phyloP scores from a whole-genome alignment of 2,329 filamentous ascomycete genomes.

The Didymellaceae sp. region DNA sequence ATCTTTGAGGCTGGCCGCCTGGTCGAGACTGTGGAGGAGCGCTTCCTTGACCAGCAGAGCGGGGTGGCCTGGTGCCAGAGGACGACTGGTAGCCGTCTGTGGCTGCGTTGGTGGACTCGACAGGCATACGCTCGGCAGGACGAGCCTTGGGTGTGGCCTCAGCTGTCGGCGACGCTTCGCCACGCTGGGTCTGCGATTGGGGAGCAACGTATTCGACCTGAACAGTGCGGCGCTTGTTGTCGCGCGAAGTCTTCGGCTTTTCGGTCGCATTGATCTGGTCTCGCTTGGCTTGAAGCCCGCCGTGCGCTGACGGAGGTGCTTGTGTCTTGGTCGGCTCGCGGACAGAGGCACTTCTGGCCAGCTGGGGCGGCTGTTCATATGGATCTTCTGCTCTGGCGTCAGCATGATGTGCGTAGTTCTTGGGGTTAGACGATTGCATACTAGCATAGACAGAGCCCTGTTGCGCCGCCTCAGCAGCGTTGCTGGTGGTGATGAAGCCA shows the following conservation, averaged over 20 bases:
- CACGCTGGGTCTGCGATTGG: constrained; percentile 81
- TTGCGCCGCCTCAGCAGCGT: constrained; percentile 73
- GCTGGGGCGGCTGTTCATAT: constrained; percentile 65
- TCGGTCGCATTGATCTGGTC: constrained; percentile 73
- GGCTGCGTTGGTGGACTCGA: constrained; percentile 45
- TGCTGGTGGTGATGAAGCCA: constrained; percentile 94
- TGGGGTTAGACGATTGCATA: constrained; percentile 31
- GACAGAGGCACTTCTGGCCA: constrained; percentile 90
- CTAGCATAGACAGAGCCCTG: constrained; percentile 73
- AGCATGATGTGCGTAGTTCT: background rate
- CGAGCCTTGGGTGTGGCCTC: constrained; percentile 56
- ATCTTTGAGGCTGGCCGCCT: constrained; percentile 58
- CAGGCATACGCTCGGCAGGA: constrained; percentile 57
- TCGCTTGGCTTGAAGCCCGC: constrained; percentile 74
- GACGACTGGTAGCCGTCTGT: constrained; percentile 48
- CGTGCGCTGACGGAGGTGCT: constrained; percentile 53
- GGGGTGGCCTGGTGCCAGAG: constrained; percentile 28
- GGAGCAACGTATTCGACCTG: constrained; percentile 98
- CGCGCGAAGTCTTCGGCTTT: constrained; percentile 71
- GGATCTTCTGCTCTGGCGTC: constrained; percentile 53
- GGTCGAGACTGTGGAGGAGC: constrained; percentile 45
- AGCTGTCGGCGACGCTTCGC: constrained; percentile 55
- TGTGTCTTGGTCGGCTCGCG: constrained; percentile 79
- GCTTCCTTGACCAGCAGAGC: constrained; percentile 27
- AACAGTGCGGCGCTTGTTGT: constrained; percentile 91